Conservation (phyloP, 768 basidiomycete species). For the Dentipellis fragilis region DNA sequence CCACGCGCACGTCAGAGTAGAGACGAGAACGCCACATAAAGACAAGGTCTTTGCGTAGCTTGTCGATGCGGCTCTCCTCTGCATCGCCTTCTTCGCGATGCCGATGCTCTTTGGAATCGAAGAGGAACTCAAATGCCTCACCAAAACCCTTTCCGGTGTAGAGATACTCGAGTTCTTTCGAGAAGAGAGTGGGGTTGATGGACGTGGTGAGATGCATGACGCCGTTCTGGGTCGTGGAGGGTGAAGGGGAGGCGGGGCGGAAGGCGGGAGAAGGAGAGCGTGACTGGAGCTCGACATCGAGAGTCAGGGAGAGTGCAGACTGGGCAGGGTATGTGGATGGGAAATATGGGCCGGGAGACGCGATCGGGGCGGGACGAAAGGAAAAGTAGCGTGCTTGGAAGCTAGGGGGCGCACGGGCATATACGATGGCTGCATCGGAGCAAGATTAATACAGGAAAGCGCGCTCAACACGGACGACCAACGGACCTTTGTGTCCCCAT, state of each 20-base stretch:
- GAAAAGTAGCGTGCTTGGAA: slow-evolving; percentile 89
- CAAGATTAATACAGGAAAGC: neutral
- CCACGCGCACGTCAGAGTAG: slow-evolving; percentile 84
- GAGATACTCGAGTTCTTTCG: slow-evolving; percentile 86
- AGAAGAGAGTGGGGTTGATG: slow-evolving; percentile 74
- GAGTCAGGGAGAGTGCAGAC: slow-evolving; percentile 50
- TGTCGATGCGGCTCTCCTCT: slow-evolving; percentile 59
- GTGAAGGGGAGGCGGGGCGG: slow-evolving; percentile 26
- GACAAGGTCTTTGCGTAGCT: slow-evolving; percentile 85
- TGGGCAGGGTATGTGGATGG: slow-evolving; percentile 41
- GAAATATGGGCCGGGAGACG: slow-evolving; percentile 39
- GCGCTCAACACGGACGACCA: neutral
- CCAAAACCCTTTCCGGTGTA: slow-evolving; percentile 90
- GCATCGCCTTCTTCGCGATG: slow-evolving; percentile 32
- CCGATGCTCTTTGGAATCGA: slow-evolving; percentile 41
- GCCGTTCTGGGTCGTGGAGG: slow-evolving; percentile 27
- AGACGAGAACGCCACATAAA: slow-evolving; percentile 96
- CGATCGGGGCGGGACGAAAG: slow-evolving; percentile 48
- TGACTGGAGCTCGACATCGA: slow-evolving; percentile 33
- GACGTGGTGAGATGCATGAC: slow-evolving; percentile 55
- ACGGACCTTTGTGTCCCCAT: slow-evolving; percentile 92
- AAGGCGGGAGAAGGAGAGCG: slow-evolving; percentile 33
- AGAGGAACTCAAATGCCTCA: slow-evolving; percentile 80
- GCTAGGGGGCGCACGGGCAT: slow-evolving; percentile 85
- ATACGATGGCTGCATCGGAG: slow-evolving; percentile 64